phyloP scores from a whole-genome alignment of 2,329 filamentous ascomycete species.

The Scortechinia acanthostroma region DNA sequence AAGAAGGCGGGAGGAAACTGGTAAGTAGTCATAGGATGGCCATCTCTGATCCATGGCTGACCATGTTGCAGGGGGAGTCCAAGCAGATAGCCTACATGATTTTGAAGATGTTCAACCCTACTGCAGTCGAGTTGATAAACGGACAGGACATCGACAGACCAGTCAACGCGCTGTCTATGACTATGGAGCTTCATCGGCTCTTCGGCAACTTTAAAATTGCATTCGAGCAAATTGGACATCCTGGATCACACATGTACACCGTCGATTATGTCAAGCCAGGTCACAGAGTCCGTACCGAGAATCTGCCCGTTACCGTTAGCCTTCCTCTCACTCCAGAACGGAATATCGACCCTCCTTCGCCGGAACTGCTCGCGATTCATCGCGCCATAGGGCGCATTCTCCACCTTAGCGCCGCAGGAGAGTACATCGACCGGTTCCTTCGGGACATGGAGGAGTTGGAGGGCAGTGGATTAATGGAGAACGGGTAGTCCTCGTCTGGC shows the following conservation, averaged over 20 bases:
- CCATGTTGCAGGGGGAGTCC: no score
- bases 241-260: no score
- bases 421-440: conserved; percentile 20
- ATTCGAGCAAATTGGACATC: no score
- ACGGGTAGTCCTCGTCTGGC: no score
- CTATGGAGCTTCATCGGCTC: conserved; percentile 10
- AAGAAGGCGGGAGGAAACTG: no score
- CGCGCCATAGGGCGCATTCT: conserved; percentile 21
- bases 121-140: conserved; percentile 22
- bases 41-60: no score
- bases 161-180: conserved; percentile 26
- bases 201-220: conserved; percentile 21
- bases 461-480: no score
- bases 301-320: conserved; percentile 17
- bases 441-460: conserved; percentile 9
- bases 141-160: conserved; percentile 28
- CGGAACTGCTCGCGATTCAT: conserved; percentile 21
- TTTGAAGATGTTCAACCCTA: conserved; percentile 30
- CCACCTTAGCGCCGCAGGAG: conserved; percentile 16
- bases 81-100: conserved; percentile 23
- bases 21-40: no score
- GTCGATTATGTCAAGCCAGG: conserved; percentile 7
- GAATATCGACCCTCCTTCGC: conserved; percentile 18
- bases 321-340: conserved; percentile 13
- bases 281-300: conserved; percentile 16